phyloP scores from a whole-genome alignment of 2,329 filamentous ascomycete species.

The Colletotrichum coccodes region DNA sequence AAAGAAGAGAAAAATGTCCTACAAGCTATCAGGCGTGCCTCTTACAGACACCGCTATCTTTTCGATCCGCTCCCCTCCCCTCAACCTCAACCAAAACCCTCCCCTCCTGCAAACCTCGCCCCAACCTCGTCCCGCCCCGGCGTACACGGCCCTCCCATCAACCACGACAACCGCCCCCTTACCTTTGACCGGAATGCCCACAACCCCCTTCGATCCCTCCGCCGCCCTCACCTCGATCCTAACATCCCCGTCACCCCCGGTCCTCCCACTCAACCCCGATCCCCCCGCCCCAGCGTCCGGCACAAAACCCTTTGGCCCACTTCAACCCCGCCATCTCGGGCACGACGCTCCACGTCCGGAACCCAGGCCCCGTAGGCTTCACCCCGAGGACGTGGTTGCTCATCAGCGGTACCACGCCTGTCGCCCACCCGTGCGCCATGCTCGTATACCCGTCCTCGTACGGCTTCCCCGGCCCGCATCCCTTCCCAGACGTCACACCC shows the following conservation, averaged over 20 bases:
- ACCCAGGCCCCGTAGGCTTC: constrained; percentile 54
- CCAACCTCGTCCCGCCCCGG: not conserved
- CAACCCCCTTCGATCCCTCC: constrained; percentile 39
- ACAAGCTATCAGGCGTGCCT: not conserved
- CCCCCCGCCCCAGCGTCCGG: constrained; percentile 50
- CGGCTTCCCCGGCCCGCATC: constrained; percentile 52
- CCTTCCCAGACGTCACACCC: constrained; percentile 61
- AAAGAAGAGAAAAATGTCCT: too few relatives aligned
- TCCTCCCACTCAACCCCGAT: constrained; percentile 51
- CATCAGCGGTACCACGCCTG: constrained; percentile 58
- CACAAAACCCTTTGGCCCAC: constrained; percentile 55
- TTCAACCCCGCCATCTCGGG: constrained; percentile 48
- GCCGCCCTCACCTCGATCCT: constrained; percentile 45
- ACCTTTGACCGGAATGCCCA: constrained; percentile 37
- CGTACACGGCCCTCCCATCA: constrained; percentile 35
- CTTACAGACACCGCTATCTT: not conserved
- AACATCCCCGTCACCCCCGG: constrained; percentile 33
- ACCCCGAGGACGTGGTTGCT: constrained; percentile 59
- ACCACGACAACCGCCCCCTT: constrained; percentile 27
- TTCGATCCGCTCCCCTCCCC: not conserved
- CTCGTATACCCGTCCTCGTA: constrained; percentile 60
- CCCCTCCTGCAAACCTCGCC: not conserved
- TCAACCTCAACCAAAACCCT: constrained; percentile 20
- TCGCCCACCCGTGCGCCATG: constrained; percentile 62
- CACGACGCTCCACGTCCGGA: constrained; percentile 50